Evolutionary conservation across 192 early-diverging fungal genomes (phyloP), one percentile per base, ranked within the genome.

Genomic region (Cladochytrium replicatum): DNA sequence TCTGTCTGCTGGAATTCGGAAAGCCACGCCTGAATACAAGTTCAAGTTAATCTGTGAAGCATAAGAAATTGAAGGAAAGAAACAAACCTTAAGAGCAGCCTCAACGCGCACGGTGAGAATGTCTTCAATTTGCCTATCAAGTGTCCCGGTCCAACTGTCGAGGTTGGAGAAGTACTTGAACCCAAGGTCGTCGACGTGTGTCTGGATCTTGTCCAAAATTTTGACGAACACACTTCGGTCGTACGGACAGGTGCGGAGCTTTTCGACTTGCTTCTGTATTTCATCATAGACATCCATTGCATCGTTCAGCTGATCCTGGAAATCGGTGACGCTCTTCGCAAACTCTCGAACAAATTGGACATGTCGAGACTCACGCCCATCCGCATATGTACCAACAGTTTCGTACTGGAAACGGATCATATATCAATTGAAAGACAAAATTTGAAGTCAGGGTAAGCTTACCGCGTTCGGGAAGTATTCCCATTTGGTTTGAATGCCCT

Each of bases 281-380:
- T 89, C 83, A 41, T 88, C 89, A 58, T 87, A 81, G 38, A 89
- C 79, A 15, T 69, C 31, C 26, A 98, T 83, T 32, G 93, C 76
- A 1, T 80, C 58, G 52, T 85, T 86, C 8, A 88, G 87, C 61
- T 98, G 98, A 40, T 97, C 93, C 65, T 96, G 93, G 73, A 93
- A 96, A n/a, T 84, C 66, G 13, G 85, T 80, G 0, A 99, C 91
- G 2, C 81, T 74, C 4, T 75, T 70, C 1, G 91, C 88, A 69
- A 98, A 94, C 46, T 96, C 93, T 40, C 89, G 78, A 13, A 99
- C 97, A 77, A 94, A 99, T 41, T 75, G 73, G 1, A 93, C 83
- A 52, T 95, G 86, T 27, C 85, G 78, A 62, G 87, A 89, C 54
- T 94, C 88, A 24, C 84, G 72, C n/a, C n/a, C n/a, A n/a, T n/a